Evolutionary conservation across 805 yeast genomes (phyloP), one percentile per base, ranked within the genome.

Genomic region (Millerago galiae): DNA sequence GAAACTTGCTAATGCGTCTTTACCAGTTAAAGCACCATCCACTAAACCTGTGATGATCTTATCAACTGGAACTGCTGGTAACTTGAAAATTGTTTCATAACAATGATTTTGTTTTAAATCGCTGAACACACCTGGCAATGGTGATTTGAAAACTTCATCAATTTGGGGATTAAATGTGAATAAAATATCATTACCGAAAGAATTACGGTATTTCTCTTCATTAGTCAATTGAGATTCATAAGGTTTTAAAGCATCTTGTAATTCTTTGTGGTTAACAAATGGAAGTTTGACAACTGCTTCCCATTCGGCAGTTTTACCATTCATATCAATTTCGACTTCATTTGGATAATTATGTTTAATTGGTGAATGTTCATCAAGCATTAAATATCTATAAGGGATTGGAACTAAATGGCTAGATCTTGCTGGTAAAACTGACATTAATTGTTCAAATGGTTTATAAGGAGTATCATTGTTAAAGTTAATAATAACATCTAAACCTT

Each of bases 401-500:
- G 99, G 98, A 56, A 93, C 79, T 51, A 93, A 73, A 36, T 71
- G 68, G 41, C 75, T 78, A 4, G 97, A 89, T 69, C 97, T 79
- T 17, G 91, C 96, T 1, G 99, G 99, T 51, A 93, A 70, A 17
- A 93, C 99, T 15, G 96, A 91, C 99, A 91, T 93, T 54, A 93
- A 74, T 67, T 93, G 99, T 61, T 93, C 91, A 62, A 87, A 91
- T 10, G 99, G 99, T 46, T 70, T 77, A 68, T 93, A 88, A 0
- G 99, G 99, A 5, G 60, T 60, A 7, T 95, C 90, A 50, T 70
- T 61, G 13, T 81, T 79, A 53, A 90, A 89, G 28, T 68, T 60
- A 44, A 85, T 71, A 46, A 73, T 65, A 42, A 76, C 75, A 37
- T 80, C 74, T 41, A 91, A 70, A 38, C 96, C 98, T 44, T 71